Percentiles rank a stretch among this genome's conserved stretches.
Evolutionary conservation across 495 filamentous ascomycete genomes (phyloP).

Genomic region (Bryoglossum gracile): DNA sequence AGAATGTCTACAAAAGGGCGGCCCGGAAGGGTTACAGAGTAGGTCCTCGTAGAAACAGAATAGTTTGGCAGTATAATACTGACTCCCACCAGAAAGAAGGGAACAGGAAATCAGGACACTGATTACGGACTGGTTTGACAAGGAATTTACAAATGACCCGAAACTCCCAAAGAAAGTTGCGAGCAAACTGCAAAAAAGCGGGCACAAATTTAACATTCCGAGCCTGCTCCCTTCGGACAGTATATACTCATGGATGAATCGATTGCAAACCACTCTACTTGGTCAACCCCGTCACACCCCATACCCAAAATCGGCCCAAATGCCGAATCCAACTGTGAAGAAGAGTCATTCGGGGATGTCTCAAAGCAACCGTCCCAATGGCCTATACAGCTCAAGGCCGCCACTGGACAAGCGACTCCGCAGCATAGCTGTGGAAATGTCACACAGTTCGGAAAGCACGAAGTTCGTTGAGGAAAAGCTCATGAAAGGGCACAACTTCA

Average conservation of each 20-base stretch:
- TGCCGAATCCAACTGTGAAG: no score
- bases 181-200: neutral
- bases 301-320: neutral
- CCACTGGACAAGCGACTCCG: neutral
- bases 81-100: neutral
- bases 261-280: neutral
- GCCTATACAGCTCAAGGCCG: neutral
- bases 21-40: neutral
- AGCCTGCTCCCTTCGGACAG: no score
- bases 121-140: neutral
- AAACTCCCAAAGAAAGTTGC: neutral
- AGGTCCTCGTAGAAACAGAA: neutral
- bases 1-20: neutral
- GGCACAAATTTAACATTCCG: neutral
- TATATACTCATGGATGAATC: neutral
- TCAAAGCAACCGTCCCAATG: neutral
- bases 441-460: neutral
- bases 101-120: neutral
- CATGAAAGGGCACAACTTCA: neutral
- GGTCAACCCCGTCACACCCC: neutral
- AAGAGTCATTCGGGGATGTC: no score
- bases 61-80: neutral
- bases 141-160: neutral
- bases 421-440: neutral
- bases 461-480: neutral